Percentiles rank a stretch among this genome's conserved stretches.
Evolutionary conservation across 1,284 basidiomycete genomes (phyloP).

Genomic region (Naganishia albida): DNA sequence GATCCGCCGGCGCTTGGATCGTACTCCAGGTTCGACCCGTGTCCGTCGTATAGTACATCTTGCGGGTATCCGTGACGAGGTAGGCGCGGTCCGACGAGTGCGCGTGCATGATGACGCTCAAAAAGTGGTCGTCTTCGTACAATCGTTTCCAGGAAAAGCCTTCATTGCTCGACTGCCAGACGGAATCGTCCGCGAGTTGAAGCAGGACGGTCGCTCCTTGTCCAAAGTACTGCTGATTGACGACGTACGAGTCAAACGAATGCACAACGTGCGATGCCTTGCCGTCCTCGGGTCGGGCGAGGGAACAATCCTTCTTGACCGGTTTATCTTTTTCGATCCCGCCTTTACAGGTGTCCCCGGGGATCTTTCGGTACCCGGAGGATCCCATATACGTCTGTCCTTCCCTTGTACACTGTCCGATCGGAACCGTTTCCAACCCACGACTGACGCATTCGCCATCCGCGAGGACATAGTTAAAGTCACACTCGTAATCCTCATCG

Average conservation of each 20-base stretch:
- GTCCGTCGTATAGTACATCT: slow-evolving; percentile 79
- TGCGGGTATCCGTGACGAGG: slow-evolving; percentile 71
- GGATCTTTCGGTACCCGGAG: slow-evolving; percentile 87
- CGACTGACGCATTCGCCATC: slow-evolving; percentile 72
- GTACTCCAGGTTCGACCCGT: slow-evolving; percentile 72
- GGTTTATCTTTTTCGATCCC: slow-evolving; percentile 68
- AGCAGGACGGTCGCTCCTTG: slow-evolving; percentile 74
- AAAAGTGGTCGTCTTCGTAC: slow-evolving; percentile 64
- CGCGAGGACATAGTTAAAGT: slow-evolving; percentile 81
- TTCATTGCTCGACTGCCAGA: slow-evolving; percentile 94
- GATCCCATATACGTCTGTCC: slow-evolving; percentile 78
- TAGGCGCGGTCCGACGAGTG: slow-evolving; percentile 81
- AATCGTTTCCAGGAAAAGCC: slow-evolving; percentile 85
- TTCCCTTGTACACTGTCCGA: slow-evolving; percentile 68
- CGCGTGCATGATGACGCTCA: slow-evolving; percentile 82
- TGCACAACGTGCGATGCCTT: slow-evolving; percentile 69
- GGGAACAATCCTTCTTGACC: slow-evolving; percentile 71
- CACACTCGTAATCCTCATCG: slow-evolving; percentile 90
- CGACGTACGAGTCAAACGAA: slow-evolving; percentile 69
- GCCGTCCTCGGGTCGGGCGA: slow-evolving; percentile 73
- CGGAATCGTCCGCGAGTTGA: slow-evolving; percentile 70
- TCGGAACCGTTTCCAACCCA: slow-evolving; percentile 81
- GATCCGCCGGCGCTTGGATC: slow-evolving; percentile 64
- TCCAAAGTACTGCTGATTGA: slow-evolving; percentile 72
- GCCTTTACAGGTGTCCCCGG: slow-evolving; percentile 82